Conservation (phyloP, 306 rosid genomes). For the Rosa rugosa region DNA sequence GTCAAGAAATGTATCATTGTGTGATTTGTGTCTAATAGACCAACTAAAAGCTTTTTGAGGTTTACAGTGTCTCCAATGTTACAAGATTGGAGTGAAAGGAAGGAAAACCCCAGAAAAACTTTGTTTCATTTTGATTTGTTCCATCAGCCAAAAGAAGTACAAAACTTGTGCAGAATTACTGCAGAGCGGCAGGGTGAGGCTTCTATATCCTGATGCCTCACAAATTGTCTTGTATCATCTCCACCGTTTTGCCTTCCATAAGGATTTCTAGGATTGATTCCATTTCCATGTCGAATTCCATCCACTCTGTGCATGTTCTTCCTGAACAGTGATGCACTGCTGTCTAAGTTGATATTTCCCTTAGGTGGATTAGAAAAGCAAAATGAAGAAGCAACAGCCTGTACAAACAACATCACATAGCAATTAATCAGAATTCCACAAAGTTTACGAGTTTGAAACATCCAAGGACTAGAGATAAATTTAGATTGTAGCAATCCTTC, state of each 20-base stretch:
- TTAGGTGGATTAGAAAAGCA: slow-evolving; percentile 88
- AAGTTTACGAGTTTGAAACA: neutral
- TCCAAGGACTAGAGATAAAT: too few relatives aligned
- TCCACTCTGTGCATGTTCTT: slow-evolving; percentile 54
- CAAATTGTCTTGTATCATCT: slow-evolving; percentile 37
- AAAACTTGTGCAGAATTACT: slow-evolving; percentile 22
- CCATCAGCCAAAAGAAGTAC: neutral
- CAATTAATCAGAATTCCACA: slow-evolving; percentile 1
- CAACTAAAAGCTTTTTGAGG: neutral
- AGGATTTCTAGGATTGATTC: slow-evolving; percentile 65
- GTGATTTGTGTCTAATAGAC: neutral
- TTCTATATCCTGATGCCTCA: slow-evolving; percentile 32
- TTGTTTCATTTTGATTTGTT: neutral
- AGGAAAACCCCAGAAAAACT: too few relatives aligned
- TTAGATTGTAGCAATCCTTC: neutral
- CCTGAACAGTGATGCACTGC: slow-evolving; percentile 74
- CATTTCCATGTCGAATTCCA: slow-evolving; percentile 43
- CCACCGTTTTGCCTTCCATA: slow-evolving; percentile 52
- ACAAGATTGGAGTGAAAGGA: too few relatives aligned
- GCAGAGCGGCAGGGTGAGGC: neutral
- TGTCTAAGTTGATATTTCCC: slow-evolving; percentile 73
- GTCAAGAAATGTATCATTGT: too few relatives aligned
- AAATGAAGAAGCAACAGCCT: slow-evolving; percentile 86
- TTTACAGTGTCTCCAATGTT: neutral
- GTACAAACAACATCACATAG: slow-evolving; percentile 16